Evolutionary conservation across 2,329 filamentous ascomycete species (phyloP).

Genomic region (Calonectria fujianensis): DNA sequence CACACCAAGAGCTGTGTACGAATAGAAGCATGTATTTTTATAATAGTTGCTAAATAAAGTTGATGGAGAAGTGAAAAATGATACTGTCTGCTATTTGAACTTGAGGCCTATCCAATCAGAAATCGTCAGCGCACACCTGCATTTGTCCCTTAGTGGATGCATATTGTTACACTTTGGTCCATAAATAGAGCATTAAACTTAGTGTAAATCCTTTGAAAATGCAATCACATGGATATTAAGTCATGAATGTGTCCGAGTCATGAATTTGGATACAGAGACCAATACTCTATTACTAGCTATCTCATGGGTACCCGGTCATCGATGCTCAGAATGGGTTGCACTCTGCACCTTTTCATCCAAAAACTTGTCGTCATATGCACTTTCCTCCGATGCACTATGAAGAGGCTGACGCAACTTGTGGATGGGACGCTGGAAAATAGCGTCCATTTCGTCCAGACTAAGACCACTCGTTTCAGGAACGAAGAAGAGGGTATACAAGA

Average conservation of each 20-base stretch:
- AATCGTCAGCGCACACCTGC: background rate
- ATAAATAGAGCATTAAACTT: too few species aligned
- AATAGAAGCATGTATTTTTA: background rate
- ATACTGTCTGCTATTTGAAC: background rate
- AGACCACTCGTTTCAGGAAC: conserved; percentile 63
- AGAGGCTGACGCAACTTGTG: conserved; percentile 24
- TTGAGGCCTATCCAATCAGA: too few species aligned
- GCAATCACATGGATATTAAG: background rate
- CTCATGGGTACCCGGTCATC: background rate
- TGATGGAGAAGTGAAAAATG: background rate
- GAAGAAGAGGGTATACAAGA: conserved; percentile 61
- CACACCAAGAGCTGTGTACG: conserved; percentile 11
- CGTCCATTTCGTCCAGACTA: conserved; percentile 61
- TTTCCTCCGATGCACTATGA: background rate
- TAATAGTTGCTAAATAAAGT: background rate
- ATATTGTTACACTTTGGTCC: background rate
- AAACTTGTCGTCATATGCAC: background rate
- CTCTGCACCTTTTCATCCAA: conserved; percentile 14
- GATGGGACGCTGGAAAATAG: conserved; percentile 56
- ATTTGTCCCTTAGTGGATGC: background rate
- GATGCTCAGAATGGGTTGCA: conserved; percentile 2
- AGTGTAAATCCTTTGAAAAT: background rate
- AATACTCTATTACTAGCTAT: background rate
- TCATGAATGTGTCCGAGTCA: background rate
- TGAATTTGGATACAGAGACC: background rate